Percentiles rank a stretch among this genome's conserved stretches.
Evolutionary conservation across 345 rosid genomes (phyloP).

Genomic region (Euphorbia lathyris): DNA sequence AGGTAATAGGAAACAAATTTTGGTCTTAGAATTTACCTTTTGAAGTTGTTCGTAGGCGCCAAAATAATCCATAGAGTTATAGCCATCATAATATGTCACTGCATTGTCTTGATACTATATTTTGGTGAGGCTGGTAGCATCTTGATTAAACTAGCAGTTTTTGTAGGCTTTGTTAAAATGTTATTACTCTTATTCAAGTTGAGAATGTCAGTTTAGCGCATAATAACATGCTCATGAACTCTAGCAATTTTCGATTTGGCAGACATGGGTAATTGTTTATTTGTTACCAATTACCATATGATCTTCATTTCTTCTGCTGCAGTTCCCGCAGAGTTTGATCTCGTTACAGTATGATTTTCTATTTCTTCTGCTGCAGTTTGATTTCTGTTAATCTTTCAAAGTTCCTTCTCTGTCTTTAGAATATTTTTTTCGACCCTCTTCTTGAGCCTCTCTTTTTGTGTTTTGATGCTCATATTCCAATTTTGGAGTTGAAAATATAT

Average conservation of each 20-base stretch:
- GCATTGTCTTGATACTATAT: no score
- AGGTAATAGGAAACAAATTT: background rate
- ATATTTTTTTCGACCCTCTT: no score
- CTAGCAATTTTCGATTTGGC: background rate
- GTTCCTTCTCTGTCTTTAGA: no score
- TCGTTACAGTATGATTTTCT: background rate
- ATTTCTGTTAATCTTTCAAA: background rate
- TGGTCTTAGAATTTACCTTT: background rate
- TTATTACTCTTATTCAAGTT: no score
- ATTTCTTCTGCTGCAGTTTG: background rate
- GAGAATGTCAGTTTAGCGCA: background rate
- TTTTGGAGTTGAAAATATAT: no score
- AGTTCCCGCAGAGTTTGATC: background rate
- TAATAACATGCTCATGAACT: background rate
- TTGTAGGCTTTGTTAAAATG: background rate
- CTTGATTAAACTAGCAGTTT: background rate
- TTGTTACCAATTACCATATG: background rate
- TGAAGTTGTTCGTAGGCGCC: background rate
- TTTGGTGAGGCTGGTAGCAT: background rate
- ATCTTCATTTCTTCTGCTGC: background rate
- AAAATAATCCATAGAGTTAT: constrained; percentile 1
- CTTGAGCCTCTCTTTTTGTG: no score
- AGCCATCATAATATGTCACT: background rate
- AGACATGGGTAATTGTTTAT: background rate
- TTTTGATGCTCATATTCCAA: no score